A percentile compares a stretch with the other conserved stretches of the same genome.
Conservation (phyloP, 164 flowering plant species). For the Berberis thunbergii region DNA sequence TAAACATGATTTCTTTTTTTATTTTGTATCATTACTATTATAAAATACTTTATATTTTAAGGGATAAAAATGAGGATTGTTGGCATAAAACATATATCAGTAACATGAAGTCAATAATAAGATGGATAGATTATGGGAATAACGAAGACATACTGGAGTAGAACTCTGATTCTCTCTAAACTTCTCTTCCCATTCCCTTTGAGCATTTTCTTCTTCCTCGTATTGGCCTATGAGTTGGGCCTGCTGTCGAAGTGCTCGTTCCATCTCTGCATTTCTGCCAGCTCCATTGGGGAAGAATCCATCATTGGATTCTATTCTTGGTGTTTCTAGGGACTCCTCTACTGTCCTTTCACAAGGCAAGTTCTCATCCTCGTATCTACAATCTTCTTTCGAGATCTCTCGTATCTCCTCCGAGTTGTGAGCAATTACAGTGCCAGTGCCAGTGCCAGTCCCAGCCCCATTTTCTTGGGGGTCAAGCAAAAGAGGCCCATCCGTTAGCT, state of each 20-base stretch:
- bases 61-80: no score
- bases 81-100: no score
- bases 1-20: no score
- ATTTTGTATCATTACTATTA: no score
- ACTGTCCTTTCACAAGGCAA: constrained; percentile 5
- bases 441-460: constrained; percentile 6
- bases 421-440: constrained; percentile 2
- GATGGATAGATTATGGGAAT: neutral
- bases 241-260: constrained; percentile 58
- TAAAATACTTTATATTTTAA: no score
- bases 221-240: constrained; percentile 56
- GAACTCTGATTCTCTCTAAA: constrained; percentile 45
- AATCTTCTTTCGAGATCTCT: constrained; percentile 12
- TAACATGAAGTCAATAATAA: no score
- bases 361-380: constrained; percentile 10
- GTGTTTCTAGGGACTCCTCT: constrained; percentile 15
- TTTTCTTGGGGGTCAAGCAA: constrained; percentile 19
- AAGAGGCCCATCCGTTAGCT: constrained; percentile 14
- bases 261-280: constrained; percentile 42
- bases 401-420: constrained; percentile 5
- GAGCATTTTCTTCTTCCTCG: constrained; percentile 78
- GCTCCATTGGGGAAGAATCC: constrained; percentile 13
- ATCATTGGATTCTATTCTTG: constrained; percentile 8
- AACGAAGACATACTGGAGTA: constrained; percentile 42
- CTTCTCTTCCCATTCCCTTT: constrained; percentile 89